Conservation (phyloP, 177 flowering plant genomes). For the Telopea speciosissima region DNA sequence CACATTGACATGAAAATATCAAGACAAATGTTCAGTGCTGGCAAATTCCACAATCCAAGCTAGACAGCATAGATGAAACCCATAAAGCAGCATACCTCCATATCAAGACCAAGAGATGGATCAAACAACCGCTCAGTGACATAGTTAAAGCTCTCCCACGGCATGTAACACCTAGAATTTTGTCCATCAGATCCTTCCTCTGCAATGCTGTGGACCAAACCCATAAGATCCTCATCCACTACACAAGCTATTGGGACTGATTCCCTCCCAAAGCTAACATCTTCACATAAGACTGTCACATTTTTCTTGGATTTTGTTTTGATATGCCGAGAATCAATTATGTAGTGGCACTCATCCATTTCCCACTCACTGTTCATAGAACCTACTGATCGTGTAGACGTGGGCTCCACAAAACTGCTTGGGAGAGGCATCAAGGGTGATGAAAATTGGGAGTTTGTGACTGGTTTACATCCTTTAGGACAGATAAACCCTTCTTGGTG, state of each 20-base stretch:
- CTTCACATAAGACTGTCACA: conserved; percentile 53
- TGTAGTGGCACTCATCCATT: conserved; percentile 74
- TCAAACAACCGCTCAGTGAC: conserved; percentile 56
- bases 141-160: conserved; percentile 91
- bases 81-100: conserved; percentile 38
- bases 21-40: neutral
- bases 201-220: conserved; percentile 26
- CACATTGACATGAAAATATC: neutral
- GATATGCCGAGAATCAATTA: conserved; percentile 52
- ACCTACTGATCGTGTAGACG: conserved; percentile 13
- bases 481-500: conserved; percentile 76
- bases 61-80: conserved; percentile 1
- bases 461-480: conserved; percentile 67
- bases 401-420: conserved; percentile 12
- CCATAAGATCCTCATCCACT: conserved; percentile 50
- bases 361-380: conserved; percentile 37
- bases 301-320: conserved; percentile 29
- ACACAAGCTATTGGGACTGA: conserved; percentile 67
- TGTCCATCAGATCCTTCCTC: conserved; percentile 30
- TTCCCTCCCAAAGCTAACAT: conserved; percentile 87
- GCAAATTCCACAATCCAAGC: neutral
- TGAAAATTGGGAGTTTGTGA: conserved; percentile 16
- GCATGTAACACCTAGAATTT: conserved; percentile 33
- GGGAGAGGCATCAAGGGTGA: conserved; percentile 37
- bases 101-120: conserved; percentile 45